A percentile compares a stretch with the other conserved stretches of the same genome.
Evolutionary conservation across 768 basidiomycete genomes (phyloP).

Genomic region (Lentinula guzmanii): DNA sequence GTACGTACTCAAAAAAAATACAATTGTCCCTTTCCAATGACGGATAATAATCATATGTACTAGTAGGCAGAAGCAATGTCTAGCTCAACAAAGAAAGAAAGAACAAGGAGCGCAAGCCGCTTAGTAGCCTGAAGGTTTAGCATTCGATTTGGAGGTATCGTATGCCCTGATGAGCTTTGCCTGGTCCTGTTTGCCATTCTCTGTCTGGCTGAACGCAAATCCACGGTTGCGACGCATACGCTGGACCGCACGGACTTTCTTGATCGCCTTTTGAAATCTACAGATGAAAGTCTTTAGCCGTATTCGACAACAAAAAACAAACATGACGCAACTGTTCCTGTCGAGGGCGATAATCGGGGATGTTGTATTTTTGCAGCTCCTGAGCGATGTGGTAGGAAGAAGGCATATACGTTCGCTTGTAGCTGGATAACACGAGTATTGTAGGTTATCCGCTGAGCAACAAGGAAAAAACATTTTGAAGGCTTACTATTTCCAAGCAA

Average conservation of each 20-base stretch:
- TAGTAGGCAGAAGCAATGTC: constrained; percentile 1
- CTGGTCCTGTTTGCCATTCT: constrained; percentile 86
- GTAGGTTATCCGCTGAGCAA: background rate
- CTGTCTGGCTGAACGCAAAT: constrained; percentile 97
- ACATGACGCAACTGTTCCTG: constrained; percentile 83
- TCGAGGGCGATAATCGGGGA: constrained; percentile 92
- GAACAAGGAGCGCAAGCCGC: too few relatives aligned
- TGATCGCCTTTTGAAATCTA: constrained; percentile 98
- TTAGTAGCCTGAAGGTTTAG: constrained; percentile 73
- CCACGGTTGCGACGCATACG: constrained; percentile 95
- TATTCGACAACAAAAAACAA: constrained; percentile 4
- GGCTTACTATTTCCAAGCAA: constrained; percentile 95
- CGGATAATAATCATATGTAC: constrained; percentile 3
- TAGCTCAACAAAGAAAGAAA: background rate
- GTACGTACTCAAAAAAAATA: constrained; percentile 5
- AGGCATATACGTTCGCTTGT: constrained; percentile 85
- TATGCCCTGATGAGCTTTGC: constrained; percentile 79
- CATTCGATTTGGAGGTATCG: constrained; percentile 73
- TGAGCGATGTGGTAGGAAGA: constrained; percentile 97
- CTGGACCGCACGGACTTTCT: constrained; percentile 98
- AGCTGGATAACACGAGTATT: constrained; percentile 40
- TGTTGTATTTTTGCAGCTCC: constrained; percentile 98
- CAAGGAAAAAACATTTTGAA: background rate
- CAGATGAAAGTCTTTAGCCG: constrained; percentile 8
- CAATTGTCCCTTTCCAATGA: constrained; percentile 9